Base-by-base conservation (phyloP, 805 yeast species). In the Grigorovia yakushimaensis region DNA sequence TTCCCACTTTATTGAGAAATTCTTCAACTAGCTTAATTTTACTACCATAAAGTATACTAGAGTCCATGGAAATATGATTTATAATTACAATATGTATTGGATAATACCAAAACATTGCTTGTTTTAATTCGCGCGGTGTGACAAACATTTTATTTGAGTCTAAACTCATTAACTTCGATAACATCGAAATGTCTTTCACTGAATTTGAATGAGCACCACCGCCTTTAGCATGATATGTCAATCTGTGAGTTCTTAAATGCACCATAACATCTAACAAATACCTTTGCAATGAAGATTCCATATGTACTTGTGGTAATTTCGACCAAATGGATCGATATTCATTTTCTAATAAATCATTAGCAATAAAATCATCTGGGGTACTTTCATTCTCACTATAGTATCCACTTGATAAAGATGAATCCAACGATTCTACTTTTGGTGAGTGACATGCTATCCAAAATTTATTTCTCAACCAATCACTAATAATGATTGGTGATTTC, bases 81-180 rank as follows among this genome's bases (percentile, higher is more conserved):
- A 58, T 77, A 73, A 49, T 76, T 68, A 27, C 82, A 77, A 63
- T 69, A 76, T 50, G 74, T 60, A 47, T 73, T 48, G 84, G 83
- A 43, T 79, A 66, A 33, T 75, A 58, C 56, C 73, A 70, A 24
- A 62, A 57, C 2, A 76, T 72, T 0, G 82, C 79, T 35, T 66
- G 46, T 39, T 74, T 72, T 7, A 79, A 77, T 48, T 76, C 62
- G 9, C 71, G 61, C 0, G 87, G 85, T 0, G 80, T 71, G 1
- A 76, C 78, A 54, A 66, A 78, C 3, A 48, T 67, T 18, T 67
- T 67, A 15, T 39, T 21, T 7, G 30, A n/a, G 19, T 72, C 54
- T 9, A 66, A 66, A 11, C 79, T 68, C 39, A 77, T 56, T n/a
- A 70, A 54, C 43, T 70, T 65, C 2, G 73, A 64, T 46, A 71